Conservation (phyloP, 2,329 filamentous ascomycete genomes). For the Alternaria gansuensis region DNA sequence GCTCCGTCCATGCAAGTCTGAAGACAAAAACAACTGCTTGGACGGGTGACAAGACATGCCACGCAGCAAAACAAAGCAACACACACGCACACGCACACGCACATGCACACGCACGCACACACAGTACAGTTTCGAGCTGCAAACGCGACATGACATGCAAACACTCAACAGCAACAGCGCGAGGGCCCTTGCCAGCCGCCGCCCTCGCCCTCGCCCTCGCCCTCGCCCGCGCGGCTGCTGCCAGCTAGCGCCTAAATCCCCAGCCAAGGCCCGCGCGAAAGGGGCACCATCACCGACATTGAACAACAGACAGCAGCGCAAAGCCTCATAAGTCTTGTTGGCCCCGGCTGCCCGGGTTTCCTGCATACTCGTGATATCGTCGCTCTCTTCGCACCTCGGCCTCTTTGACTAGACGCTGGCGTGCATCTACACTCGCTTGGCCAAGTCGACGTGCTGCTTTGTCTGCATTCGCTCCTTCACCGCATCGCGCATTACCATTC, state of each 20-base stretch:
- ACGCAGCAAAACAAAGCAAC: neutral
- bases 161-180: neutral
- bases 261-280: conserved; percentile 36
- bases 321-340: conserved; percentile 27
- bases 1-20: neutral
- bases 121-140: neutral
- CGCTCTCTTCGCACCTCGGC: conserved; percentile 27
- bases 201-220: neutral
- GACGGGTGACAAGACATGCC: conserved; percentile 5
- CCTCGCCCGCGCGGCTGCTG: conserved; percentile 3
- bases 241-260: conserved; percentile 36
- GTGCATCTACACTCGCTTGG: conserved; percentile 29
- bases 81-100: neutral
- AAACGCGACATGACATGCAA: neutral
- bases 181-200: conserved; percentile 17
- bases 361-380: conserved; percentile 9
- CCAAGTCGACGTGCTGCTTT: conserved; percentile 22
- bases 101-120: too few relatives aligned
- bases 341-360: conserved; percentile 18
- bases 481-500: conserved; percentile 3
- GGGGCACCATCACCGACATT: conserved; percentile 42
- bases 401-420: conserved; percentile 39
- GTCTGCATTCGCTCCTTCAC: conserved; percentile 28
- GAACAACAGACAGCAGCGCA: conserved; percentile 18
- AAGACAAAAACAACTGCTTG: neutral